Conservation (phyloP, 441 rosid genomes). For the Adansonia gregorii region DNA sequence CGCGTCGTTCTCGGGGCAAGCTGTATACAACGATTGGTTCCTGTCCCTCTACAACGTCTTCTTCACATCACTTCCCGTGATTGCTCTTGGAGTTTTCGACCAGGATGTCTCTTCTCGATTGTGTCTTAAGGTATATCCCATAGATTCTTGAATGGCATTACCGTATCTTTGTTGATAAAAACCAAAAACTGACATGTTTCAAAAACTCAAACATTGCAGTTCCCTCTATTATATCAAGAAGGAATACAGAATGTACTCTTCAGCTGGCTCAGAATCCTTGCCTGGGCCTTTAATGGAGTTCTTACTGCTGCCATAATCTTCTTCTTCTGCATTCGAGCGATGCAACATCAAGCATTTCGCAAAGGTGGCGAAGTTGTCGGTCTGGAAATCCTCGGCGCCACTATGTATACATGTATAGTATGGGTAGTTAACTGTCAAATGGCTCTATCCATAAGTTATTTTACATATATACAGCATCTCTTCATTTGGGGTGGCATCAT, state of each 20-base stretch:
- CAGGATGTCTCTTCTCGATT: no score
- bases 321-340: conserved; percentile 72
- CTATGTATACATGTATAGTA: conserved; percentile 84
- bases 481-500: conserved; percentile 88
- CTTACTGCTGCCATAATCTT: conserved; percentile 60
- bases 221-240: conserved; percentile 93
- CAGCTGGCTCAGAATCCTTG: conserved; percentile 78
- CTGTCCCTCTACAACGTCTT: no score
- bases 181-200: background rate
- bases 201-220: conserved; percentile 43
- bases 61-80: no score
- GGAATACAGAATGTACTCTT: conserved; percentile 88
- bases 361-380: conserved; percentile 82
- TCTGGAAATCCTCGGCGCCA: conserved; percentile 73
- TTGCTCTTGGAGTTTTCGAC: no score
- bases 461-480: conserved; percentile 87
- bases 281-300: conserved; percentile 81
- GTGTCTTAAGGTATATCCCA: conserved; percentile 58
- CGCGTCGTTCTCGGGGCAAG: no score
- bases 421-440: conserved; percentile 94
- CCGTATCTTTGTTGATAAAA: background rate
- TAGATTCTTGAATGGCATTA: background rate
- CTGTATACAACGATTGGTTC: no score
- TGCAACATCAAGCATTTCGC: conserved; percentile 73
- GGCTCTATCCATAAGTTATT: conserved; percentile 79